Percentiles rank a stretch among this genome's conserved stretches.
Conservation (phyloP, 495 filamentous ascomycete genomes). For the Lentithecium fluviatile region DNA sequence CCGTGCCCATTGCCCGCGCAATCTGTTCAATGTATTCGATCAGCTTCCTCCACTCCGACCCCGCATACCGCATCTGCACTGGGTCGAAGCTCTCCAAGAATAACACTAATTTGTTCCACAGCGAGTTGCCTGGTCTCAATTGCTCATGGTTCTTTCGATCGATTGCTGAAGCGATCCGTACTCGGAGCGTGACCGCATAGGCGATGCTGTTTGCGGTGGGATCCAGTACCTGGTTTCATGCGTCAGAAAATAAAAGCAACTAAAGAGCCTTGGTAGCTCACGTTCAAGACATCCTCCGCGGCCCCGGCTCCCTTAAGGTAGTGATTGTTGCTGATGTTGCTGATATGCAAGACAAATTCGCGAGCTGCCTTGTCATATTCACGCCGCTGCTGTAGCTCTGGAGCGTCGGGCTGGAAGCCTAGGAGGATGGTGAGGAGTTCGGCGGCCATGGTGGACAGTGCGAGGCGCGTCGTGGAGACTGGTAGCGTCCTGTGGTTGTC, state of each 20-base stretch:
- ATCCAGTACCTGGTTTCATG: constrained; percentile 36
- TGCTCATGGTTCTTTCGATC: constrained; percentile 28
- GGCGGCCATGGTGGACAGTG: constrained; percentile 13
- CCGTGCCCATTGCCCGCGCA: constrained; percentile 48
- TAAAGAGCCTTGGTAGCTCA: constrained; percentile 1
- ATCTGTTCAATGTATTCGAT: constrained; percentile 49
- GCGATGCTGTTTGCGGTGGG: constrained; percentile 39
- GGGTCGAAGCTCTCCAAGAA: constrained; percentile 58
- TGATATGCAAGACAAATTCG: constrained; percentile 24
- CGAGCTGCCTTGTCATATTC: constrained; percentile 35
- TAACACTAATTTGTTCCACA: constrained; percentile 51
- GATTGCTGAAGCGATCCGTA: constrained; percentile 23
- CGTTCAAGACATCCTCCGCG: constrained; percentile 36
- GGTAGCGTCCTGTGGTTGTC: background rate
- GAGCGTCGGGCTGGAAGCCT: constrained; percentile 25
- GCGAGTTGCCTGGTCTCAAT: constrained; percentile 21
- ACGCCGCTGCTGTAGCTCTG: constrained; percentile 23
- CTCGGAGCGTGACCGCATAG: constrained; percentile 37
- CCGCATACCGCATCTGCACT: constrained; percentile 60
- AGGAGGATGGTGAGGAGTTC: constrained; percentile 23
- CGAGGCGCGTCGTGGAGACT: background rate
- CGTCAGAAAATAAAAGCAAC: background rate
- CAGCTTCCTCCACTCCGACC: constrained; percentile 53
- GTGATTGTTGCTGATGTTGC: constrained; percentile 16
- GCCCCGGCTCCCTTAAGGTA: constrained; percentile 34